phyloP scores from a whole-genome alignment of 2,329 filamentous ascomycete genomes.

The Hymenoscyphus scutula region DNA sequence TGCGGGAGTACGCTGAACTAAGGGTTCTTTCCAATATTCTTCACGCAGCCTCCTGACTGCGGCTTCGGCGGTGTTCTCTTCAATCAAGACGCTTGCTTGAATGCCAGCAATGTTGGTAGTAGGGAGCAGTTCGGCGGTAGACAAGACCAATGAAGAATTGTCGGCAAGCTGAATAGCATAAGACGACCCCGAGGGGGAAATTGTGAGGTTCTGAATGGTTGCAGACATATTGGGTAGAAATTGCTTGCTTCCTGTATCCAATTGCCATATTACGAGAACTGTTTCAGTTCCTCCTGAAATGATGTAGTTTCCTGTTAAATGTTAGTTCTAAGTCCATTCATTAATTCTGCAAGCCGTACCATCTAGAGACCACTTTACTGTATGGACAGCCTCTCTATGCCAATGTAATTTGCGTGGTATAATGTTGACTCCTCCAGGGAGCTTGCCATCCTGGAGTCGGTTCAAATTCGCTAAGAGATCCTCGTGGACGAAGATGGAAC shows the following conservation, averaged over 20 bases:
- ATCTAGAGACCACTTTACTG: constrained; percentile 89
- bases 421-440: constrained; percentile 36
- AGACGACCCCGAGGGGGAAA: constrained; percentile 75
- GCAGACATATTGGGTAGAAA: constrained; percentile 88
- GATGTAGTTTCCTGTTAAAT: constrained; percentile 73
- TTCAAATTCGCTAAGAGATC: constrained; percentile 60
- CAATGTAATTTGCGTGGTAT: constrained; percentile 74
- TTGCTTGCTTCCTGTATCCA: constrained; percentile 79
- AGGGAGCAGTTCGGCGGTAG: constrained; percentile 83
- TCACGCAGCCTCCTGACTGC: constrained; percentile 48
- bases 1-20: constrained; percentile 50
- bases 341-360: constrained; percentile 51
- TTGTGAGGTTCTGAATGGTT: constrained; percentile 77
- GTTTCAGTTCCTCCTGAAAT: constrained; percentile 92
- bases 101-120: constrained; percentile 82
- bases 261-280: constrained; percentile 87
- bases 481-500: constrained; percentile 78
- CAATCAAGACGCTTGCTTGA: constrained; percentile 59
- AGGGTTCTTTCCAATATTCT: constrained; percentile 27
- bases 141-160: constrained; percentile 87
- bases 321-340: constrained; percentile 34
- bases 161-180: constrained; percentile 86
- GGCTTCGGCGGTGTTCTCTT: constrained; percentile 50
- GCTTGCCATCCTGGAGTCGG: constrained; percentile 40
- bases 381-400: constrained; percentile 81